Percentiles rank a stretch among this genome's conserved stretches.
Conservation (phyloP, 441 rosid genomes). For the Macaranga tanarius region DNA sequence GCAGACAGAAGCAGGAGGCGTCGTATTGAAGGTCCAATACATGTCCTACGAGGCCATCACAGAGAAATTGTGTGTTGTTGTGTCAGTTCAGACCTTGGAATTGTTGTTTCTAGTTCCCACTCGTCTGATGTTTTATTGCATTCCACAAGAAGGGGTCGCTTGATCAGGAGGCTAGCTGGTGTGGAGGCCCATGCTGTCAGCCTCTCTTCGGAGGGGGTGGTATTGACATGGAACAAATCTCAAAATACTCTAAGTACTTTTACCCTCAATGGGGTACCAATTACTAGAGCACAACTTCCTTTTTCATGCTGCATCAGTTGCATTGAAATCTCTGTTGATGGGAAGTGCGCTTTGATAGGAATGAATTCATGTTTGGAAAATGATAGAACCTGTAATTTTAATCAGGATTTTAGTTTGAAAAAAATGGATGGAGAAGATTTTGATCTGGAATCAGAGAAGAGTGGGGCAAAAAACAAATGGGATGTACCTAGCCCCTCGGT, state of each 20-base stretch:
- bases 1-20: conserved; percentile 62
- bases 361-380: conserved; percentile 50
- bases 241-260: conserved; percentile 63
- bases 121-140: conserved; percentile 77
- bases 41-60: conserved; percentile 88
- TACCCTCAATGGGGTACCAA: conserved; percentile 70
- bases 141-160: conserved; percentile 82
- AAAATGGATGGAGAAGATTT: conserved; percentile 34
- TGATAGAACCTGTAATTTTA: conserved; percentile 25
- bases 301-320: conserved; percentile 64
- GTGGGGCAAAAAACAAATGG: conserved; percentile 42
- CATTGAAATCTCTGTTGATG: conserved; percentile 85
- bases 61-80: conserved; percentile 74
- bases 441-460: conserved; percentile 37
- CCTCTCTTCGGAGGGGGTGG: conserved; percentile 80
- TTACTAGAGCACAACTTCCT: conserved; percentile 73
- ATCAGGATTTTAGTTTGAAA: conserved; percentile 29
- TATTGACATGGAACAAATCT: conserved; percentile 74
- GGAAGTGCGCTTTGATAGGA: conserved; percentile 74
- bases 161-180: conserved; percentile 78
- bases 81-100: conserved; percentile 87
- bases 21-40: conserved; percentile 92
- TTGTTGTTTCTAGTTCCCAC: conserved; percentile 74
- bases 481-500: conserved; percentile 73
- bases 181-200: conserved; percentile 78